These are phyloP conservation scores for Amanita thiersii DNA, from an alignment of 768 basidiomycete species.

Conservation along the genomic window DNA sequence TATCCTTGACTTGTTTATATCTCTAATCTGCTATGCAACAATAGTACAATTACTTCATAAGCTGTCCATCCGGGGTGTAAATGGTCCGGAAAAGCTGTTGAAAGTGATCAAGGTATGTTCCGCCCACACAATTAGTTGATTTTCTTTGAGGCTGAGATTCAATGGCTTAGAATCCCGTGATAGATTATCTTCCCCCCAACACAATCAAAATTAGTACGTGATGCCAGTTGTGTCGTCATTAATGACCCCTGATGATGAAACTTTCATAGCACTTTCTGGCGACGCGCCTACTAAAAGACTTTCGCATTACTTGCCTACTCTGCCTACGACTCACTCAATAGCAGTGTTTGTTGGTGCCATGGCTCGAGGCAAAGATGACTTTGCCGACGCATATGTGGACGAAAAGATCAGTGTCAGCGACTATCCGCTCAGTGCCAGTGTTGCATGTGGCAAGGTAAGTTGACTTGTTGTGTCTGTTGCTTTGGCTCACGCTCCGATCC, in stretches of 20 bases:
- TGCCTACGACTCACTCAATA: conserved; percentile 83
- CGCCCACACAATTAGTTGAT: neutral
- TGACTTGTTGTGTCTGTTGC: conserved; percentile 4
- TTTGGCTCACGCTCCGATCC: neutral
- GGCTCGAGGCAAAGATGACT: conserved; percentile 94
- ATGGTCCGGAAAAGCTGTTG: conserved; percentile 92
- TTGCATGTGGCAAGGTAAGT: conserved; percentile 94
- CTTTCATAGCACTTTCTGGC: conserved; percentile 73
- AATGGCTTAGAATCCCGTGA: conserved; percentile 72
- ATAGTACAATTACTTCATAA: conserved; percentile 95
- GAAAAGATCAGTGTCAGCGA: conserved; percentile 96
- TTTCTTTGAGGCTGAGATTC: conserved; percentile 5
- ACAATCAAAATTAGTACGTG: conserved; percentile 90
- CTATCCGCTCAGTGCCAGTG: conserved; percentile 86
- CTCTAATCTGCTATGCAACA: conserved; percentile 4
- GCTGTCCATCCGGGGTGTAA: conserved; percentile 90
- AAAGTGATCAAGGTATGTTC: conserved; percentile 86
- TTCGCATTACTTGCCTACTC: conserved; percentile 74
- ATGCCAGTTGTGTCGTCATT: conserved; percentile 3
- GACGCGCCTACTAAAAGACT: conserved; percentile 79
- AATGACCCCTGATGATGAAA: conserved; percentile 1
- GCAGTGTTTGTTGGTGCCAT: conserved; percentile 98
- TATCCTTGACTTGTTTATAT: conserved; percentile 3
- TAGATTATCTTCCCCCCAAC: conserved; percentile 90
- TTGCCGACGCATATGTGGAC: conserved; percentile 91